phyloP scores from a whole-genome alignment of 2,329 filamentous ascomycete species.

The Mycocentrospora acerina region DNA sequence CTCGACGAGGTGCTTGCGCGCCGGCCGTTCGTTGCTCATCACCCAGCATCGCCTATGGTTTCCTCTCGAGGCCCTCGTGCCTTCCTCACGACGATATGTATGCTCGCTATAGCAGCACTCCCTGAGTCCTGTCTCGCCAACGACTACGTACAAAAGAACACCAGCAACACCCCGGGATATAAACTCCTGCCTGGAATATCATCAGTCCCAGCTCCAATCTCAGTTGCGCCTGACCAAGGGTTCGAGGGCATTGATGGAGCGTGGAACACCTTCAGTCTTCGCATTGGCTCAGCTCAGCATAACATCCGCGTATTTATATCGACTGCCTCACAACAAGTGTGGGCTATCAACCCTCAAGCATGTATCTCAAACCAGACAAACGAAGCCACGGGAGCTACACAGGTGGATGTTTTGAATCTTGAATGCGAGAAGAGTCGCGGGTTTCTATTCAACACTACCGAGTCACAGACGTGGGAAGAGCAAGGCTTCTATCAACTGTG shows the following conservation, averaged over 20 bases:
- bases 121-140: constrained; percentile 21
- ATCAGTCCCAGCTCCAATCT: constrained; percentile 33
- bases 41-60: constrained; percentile 19
- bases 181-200: constrained; percentile 17
- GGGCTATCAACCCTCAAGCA: constrained; percentile 56
- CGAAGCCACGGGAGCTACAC: constrained; percentile 48
- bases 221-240: constrained; percentile 39
- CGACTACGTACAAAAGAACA: constrained; percentile 23
- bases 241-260: constrained; percentile 42
- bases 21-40: constrained; percentile 21
- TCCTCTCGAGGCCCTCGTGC: constrained; percentile 19
- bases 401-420: constrained; percentile 19
- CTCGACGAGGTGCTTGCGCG: constrained; percentile 23
- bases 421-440: constrained; percentile 60
- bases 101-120: constrained; percentile 14
- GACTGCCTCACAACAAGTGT: constrained; percentile 70
- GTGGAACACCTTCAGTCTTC: constrained; percentile 71
- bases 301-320: constrained; percentile 61
- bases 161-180: constrained; percentile 20
- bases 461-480: constrained; percentile 60
- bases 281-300: constrained; percentile 56
- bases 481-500: constrained; percentile 63
- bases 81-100: constrained; percentile 14
- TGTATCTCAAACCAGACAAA: constrained; percentile 37
- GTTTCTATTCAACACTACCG: constrained; percentile 55